Conservation (phyloP, 352 stramenopile species). For the Thalassiosira livingstoniorum region DNA sequence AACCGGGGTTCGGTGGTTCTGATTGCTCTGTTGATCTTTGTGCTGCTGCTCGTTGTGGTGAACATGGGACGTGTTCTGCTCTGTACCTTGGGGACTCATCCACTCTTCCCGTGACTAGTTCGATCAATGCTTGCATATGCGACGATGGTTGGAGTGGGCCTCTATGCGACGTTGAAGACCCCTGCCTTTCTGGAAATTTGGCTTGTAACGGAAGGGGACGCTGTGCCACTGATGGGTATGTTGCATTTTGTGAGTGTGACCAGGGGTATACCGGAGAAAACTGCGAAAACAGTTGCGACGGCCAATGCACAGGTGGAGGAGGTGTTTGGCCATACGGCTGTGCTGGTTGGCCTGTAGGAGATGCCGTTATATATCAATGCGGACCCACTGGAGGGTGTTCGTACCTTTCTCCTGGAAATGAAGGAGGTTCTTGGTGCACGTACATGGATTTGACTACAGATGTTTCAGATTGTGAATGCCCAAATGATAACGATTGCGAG, state of each 20-base stretch:
- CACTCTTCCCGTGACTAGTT: conserved; percentile 49
- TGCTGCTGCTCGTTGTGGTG: conserved; percentile 57
- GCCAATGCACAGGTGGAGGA: conserved; percentile 45
- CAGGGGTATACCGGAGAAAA: conserved; percentile 49
- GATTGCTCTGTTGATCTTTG: conserved; percentile 65
- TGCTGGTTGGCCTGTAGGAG: conserved; percentile 21
- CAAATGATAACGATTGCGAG: conserved; percentile 50
- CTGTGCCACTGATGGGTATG: conserved; percentile 49
- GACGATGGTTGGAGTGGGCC: conserved; percentile 59
- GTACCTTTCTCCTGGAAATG: conserved; percentile 53
- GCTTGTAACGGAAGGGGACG: conserved; percentile 47
- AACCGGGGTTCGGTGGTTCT: conserved; percentile 61
- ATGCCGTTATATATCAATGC: conserved; percentile 47
- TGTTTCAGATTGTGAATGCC: conserved; percentile 32
- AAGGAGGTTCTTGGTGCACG: conserved; percentile 51
- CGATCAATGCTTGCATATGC: conserved; percentile 67
- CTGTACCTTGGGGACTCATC: conserved; percentile 62
- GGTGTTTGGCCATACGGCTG: conserved; percentile 56
- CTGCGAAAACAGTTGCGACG: conserved; percentile 55
- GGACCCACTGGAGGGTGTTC: conserved; percentile 45
- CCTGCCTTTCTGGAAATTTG: conserved; percentile 31
- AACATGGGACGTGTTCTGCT: conserved; percentile 63
- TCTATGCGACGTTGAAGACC: conserved; percentile 51
- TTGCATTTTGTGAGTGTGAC: conserved; percentile 53
- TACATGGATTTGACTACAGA: conserved; percentile 48